Base-by-base conservation (phyloP, 208 protist genomes). In the Angomonas desouzai region DNA sequence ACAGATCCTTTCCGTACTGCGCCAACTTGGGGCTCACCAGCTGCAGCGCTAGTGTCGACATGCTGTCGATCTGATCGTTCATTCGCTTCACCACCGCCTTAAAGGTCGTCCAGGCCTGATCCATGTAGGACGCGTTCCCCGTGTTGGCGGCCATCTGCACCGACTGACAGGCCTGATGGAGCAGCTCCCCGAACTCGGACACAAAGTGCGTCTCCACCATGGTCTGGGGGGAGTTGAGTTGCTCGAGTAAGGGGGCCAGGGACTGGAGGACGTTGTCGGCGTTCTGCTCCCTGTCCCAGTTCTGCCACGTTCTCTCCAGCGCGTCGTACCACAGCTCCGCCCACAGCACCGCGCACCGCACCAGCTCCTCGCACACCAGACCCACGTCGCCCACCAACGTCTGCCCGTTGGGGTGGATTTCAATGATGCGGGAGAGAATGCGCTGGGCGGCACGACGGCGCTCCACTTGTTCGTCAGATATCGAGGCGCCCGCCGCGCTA, bases 341-440 rank as follows among this genome's bases (percentile, higher is more conserved):
- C 97, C 98, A 99, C 33, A 99, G 75, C 70, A 99, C 98, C 36
- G 98, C 98, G 53, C 98, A 98, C 28, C 98, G 91, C 45, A 99
- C 98, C 4, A 99, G 87, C 74, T 99, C 99, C 33, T 91, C 74
- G 68, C 77, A 92, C 4, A 99, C 98, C 28, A 99, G 72, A 40
- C 89, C 66, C 30, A 98, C 97, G 72, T 99, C 97, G 27, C 92
- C 86, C 2, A 99, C 93, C 58, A 99, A 79, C 18, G 66, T 72
- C 34, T 65, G 85, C 13, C 88, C 95, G 67, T 97, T 87, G 30
- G 83, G 73, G 63, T 96, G 86, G 57, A 91, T 74, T 68, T 91
- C 81, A 27, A 77, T 74, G 47, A 96, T 92, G 43, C 76, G 69
- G 18, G 71, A 61, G 28, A 97, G 78, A 22, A 97, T 79, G 57